Evolutionary conservation across 345 rosid species (phyloP), one percentile per base, ranked within the genome.

Genomic region (Salix arbutifolia): DNA sequence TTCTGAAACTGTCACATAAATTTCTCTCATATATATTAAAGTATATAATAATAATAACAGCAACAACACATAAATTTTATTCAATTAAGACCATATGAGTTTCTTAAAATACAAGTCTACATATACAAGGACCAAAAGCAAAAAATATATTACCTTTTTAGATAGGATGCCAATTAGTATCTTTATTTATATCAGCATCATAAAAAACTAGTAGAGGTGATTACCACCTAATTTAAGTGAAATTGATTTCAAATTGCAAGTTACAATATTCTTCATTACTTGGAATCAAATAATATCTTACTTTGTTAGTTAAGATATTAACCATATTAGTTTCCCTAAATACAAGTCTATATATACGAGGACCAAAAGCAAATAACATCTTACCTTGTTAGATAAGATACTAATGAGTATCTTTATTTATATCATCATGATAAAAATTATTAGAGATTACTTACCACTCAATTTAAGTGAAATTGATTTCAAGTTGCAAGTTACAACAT

Each of bases 191-290:
- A 81, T 91, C 92, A 53, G 94, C 97, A 60, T 94, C 98, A 13
- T 94, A 33, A 65, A 91, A 91, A 31, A 94, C 84, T 31, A 91
- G 71, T 25, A 92, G 78, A 52, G 98, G 97, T 4, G 95, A 94
- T 94, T 94, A 10, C 96, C 97, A 1, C 98, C 97, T 19, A 92
- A 80, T 78, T 94, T 97, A 0, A 92, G 89, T 0, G 96, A 86
- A 14, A 92, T 91, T 18, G 77, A 80, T 58, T 94, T 94, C 79
- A 94, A 84, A 75, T 92, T 92, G 80, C 94, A 91, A 48, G 77
- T 25, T 2, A 97, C 98, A 25, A 96, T 87, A 4, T 96, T 91
- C 64, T 86, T 84, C 93, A 92, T 91, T 60, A 92, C 83, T 78
- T 80, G 77, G 52, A 90, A 85, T 21, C 96, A 42, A 12, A 42